A percentile compares a stretch with the other conserved stretches of the same genome.
Conservation (phyloP, 306 rosid species). For the Heteromeles arbutifolia region DNA sequence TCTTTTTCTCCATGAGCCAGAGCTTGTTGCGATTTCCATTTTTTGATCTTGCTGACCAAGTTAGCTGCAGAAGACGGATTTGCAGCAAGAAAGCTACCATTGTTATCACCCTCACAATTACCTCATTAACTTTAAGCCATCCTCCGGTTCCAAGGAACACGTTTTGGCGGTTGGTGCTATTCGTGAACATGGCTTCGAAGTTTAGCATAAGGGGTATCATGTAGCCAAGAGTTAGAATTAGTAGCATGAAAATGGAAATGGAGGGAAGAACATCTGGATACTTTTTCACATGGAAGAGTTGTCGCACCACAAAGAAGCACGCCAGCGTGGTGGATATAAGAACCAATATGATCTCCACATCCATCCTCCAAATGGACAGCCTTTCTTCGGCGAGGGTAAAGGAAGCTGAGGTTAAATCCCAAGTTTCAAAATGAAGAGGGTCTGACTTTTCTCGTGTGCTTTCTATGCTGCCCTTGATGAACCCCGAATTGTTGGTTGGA, state of each 20-base stretch:
- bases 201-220: slow-evolving; percentile 44
- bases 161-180: slow-evolving; percentile 12
- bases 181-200: slow-evolving; percentile 40
- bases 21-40: slow-evolving; percentile 5
- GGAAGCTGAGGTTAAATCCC: slow-evolving; percentile 22
- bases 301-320: slow-evolving; percentile 36
- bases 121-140: slow-evolving; percentile 43
- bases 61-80: slow-evolving; percentile 30
- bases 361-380: slow-evolving; percentile 36
- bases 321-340: slow-evolving; percentile 37
- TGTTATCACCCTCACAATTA: slow-evolving; percentile 26
- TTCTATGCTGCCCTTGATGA: slow-evolving; percentile 28
- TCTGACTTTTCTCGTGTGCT: slow-evolving; percentile 33
- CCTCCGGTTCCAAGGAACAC: slow-evolving; percentile 17
- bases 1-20: slow-evolving; percentile 35
- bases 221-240: slow-evolving; percentile 32
- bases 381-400: not conserved
- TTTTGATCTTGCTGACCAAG: slow-evolving; percentile 39
- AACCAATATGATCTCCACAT: slow-evolving; percentile 43
- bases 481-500: no score
- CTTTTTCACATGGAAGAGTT: slow-evolving; percentile 46
- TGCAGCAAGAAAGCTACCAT: slow-evolving; percentile 53
- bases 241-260: slow-evolving; percentile 40
- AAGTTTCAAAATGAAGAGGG: slow-evolving; percentile 33
- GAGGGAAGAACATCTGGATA: slow-evolving; percentile 40